phyloP scores from a whole-genome alignment of 2,329 filamentous ascomycete genomes.

The Xylariaceae sp. region DNA sequence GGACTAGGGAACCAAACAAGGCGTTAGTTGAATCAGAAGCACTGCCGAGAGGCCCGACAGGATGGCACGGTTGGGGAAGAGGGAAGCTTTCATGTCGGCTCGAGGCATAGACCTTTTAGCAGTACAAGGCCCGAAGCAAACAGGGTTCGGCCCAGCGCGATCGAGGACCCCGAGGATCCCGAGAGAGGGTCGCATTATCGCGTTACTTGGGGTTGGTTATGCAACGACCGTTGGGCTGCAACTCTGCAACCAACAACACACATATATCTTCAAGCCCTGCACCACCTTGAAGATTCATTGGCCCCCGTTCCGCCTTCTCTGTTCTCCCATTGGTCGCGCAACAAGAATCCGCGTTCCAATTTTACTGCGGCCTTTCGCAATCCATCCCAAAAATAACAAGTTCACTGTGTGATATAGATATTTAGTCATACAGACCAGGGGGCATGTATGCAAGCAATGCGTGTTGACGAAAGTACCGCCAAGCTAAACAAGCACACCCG shows the following conservation, averaged over 20 bases:
- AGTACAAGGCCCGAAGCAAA: conserved; percentile 7
- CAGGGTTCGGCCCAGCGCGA: conserved; percentile 1
- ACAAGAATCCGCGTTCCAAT: background rate
- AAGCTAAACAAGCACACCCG: no score
- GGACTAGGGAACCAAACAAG: background rate
- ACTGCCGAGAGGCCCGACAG: background rate
- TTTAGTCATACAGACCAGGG: background rate
- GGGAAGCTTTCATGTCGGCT: conserved; percentile 8
- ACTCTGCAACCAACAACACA: conserved; percentile 23
- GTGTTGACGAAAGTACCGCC: conserved; percentile 1
- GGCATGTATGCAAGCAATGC: background rate
- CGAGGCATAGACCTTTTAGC: conserved; percentile 2
- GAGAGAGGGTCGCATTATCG: conserved; percentile 8
- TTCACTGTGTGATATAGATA: conserved; percentile 14
- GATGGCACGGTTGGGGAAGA: background rate
- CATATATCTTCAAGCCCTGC: conserved; percentile 2
- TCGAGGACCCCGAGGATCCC: background rate
- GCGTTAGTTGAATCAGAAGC: background rate
- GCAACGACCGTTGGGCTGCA: conserved; percentile 12
- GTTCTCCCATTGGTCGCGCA: conserved; percentile 6
- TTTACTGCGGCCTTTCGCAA: background rate
- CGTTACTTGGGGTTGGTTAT: conserved; percentile 11
- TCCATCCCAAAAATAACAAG: conserved; percentile 12
- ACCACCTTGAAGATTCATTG: background rate
- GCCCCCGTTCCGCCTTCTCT: background rate